Evolutionary conservation across 768 basidiomycete genomes (phyloP), one percentile per base, ranked within the genome.

Genomic region (Mycena alexandri): DNA sequence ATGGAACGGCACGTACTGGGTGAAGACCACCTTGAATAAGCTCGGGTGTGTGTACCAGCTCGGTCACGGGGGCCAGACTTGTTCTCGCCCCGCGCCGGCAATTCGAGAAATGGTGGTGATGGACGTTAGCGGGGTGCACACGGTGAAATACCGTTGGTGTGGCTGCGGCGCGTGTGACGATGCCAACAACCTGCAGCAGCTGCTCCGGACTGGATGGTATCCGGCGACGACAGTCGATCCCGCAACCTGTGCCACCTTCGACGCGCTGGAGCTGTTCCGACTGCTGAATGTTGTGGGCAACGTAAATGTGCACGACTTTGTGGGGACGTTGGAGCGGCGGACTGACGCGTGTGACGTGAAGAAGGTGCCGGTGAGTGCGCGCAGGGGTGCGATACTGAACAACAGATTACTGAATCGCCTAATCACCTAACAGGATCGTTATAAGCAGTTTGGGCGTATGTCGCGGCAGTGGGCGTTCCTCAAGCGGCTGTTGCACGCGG

Each of bases 191-290:
- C n/a, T n/a, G n/a, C n/a, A n/a, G 3, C 60, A 70, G 29, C 51
- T 73, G 19, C 17, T 73, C 1, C n/a, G 59, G 0, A 41, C 47
- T 21, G 58, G 47, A 3, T 73, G 72, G 72, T 73, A 68, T 55
- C 70, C 72, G 2, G 69, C 69, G 7, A 65, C 67, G 3, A 64
- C 58, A 0, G 53, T 50, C 1, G 43, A 63, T 22, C 72, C 71
- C 17, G 24, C 36, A 17, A 67, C 65, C 2, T 66, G 64, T 58
- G 65, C 65, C 0, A 72, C 69, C 1, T 61, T 65, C 38, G n/a
- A n/a, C 14, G 10, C 54, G 8, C 59, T 72, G 13, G 66, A 72
- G n/a, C 14, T 44, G 12, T 72, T 64, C 29, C 69, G 63, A 0
- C 21, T 60, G 21, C 53, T 72, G 7, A 64, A 61, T 14, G 61